Evolutionary conservation across 2,329 filamentous ascomycete genomes (phyloP).

Genomic region (Epichloe festucae): DNA sequence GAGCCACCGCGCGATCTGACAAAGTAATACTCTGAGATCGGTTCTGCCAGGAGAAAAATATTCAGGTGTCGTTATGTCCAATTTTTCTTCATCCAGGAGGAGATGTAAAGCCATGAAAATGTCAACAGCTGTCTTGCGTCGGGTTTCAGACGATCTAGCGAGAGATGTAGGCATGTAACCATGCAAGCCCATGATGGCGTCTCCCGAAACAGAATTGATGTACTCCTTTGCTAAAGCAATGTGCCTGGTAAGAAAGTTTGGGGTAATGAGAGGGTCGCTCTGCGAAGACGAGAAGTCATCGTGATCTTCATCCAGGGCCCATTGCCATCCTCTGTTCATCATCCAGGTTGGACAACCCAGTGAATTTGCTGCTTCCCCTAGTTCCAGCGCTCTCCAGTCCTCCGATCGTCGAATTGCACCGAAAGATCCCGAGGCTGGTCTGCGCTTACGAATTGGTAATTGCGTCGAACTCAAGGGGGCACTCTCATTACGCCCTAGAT

Average conservation of each 20-base stretch:
- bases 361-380: conserved; percentile 34
- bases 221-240: conserved; percentile 53
- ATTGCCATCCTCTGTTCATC: conserved; percentile 54
- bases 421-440: conserved; percentile 23
- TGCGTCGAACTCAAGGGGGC: conserved; percentile 13
- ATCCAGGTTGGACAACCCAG: conserved; percentile 42
- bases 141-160: conserved; percentile 38
- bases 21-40: conserved; percentile 58
- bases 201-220: conserved; percentile 44
- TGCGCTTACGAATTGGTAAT: conserved; percentile 18
- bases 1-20: conserved; percentile 74
- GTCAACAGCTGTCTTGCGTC: conserved; percentile 49
- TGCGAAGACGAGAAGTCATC: conserved; percentile 16
- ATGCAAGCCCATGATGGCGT: conserved; percentile 34
- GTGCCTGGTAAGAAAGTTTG: conserved; percentile 36
- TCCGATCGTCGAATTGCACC: conserved; percentile 23
- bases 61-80: conserved; percentile 46
- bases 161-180: conserved; percentile 55
- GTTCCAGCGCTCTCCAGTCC: conserved; percentile 36
- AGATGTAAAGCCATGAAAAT: conserved; percentile 70
- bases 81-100: conserved; percentile 77
- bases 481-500: conserved; percentile 32
- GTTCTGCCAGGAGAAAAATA: conserved; percentile 29
- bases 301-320: conserved; percentile 48
- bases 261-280: conserved; percentile 12